These are phyloP conservation scores for Oryza nivara DNA, from an alignment of 176 grass and related monocot genomes.

Conservation along the genomic window DNA sequence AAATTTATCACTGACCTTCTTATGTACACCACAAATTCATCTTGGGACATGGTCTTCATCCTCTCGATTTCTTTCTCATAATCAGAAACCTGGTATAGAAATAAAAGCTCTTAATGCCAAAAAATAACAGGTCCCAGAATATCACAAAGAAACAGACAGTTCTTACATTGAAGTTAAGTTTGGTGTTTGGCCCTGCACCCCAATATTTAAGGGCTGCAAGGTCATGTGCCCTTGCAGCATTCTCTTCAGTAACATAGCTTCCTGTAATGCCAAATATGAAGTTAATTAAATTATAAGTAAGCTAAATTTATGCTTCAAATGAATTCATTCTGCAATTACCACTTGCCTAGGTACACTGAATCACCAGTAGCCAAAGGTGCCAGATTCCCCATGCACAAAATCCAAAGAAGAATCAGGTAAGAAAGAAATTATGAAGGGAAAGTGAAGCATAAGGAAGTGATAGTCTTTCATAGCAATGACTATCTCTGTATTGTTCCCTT, in stretches of 20 bases:
- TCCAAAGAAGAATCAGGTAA: conserved; percentile 35
- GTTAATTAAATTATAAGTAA: conserved; percentile 28
- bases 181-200: conserved; percentile 63
- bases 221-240: conserved; percentile 92
- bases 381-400: conserved; percentile 38
- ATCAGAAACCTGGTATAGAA: conserved; percentile 59
- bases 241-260: conserved; percentile 96
- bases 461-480: neutral
- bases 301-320: conserved; percentile 31
- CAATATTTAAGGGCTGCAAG: conserved; percentile 95
- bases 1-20: conserved; percentile 62
- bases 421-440: neutral
- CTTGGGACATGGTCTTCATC: conserved; percentile 88
- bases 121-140: conserved; percentile 28
- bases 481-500: neutral
- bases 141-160: conserved; percentile 12
- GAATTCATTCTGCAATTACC: neutral
- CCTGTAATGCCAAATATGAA: conserved; percentile 53
- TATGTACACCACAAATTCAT: conserved; percentile 92
- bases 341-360: conserved; percentile 91
- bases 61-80: conserved; percentile 84
- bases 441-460: neutral
- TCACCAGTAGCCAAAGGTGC: conserved; percentile 22
- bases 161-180: conserved; percentile 91
- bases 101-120: conserved; percentile 23